A percentile compares a stretch with the other conserved stretches of the same genome.
These are phyloP conservation scores for Boletellus deceptivus DNA, from an alignment of 1,284 basidiomycete species.

Conservation along the genomic window DNA sequence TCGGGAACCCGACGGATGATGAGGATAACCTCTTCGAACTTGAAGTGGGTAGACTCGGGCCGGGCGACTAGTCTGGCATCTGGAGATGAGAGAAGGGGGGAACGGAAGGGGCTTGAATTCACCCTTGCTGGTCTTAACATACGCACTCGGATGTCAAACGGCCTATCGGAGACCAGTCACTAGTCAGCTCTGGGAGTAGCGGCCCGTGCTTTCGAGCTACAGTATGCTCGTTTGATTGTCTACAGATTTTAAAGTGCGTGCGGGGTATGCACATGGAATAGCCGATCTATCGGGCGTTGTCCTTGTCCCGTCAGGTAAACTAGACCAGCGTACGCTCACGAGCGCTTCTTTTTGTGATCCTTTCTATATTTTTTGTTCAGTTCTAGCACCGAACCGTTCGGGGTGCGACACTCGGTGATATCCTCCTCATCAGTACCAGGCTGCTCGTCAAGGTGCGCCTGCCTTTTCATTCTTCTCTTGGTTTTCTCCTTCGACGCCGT, in stretches of 20 bases:
- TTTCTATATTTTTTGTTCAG: constrained; percentile 6
- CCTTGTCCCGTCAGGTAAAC: neutral
- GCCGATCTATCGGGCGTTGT: neutral
- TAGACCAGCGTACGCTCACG: neutral
- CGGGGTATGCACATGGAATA: constrained; percentile 14
- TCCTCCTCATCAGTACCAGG: neutral
- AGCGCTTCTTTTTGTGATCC: constrained; percentile 5
- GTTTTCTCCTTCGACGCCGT: neutral
- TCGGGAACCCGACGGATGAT: too few relatives aligned
- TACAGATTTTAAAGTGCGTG: neutral
- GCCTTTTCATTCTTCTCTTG: constrained; percentile 7
- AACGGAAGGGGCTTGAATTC: too few relatives aligned
- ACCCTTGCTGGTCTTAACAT: too few relatives aligned
- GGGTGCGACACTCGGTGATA: neutral
- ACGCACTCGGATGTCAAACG: too few relatives aligned
- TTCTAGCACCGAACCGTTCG: neutral
- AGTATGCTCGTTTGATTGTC: too few relatives aligned
- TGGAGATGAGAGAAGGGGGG: too few relatives aligned
- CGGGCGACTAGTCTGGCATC: too few relatives aligned
- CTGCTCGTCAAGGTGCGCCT: neutral
- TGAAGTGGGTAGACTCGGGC: too few relatives aligned
- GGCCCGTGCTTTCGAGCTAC: too few relatives aligned
- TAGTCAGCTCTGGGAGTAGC: too few relatives aligned
- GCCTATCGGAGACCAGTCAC: too few relatives aligned
- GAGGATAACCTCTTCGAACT: too few relatives aligned